Evolutionary conservation across 352 stramenopile genomes (phyloP), one percentile per base, ranked within the genome.

Genomic region (Saprolegnia parasitica): DNA sequence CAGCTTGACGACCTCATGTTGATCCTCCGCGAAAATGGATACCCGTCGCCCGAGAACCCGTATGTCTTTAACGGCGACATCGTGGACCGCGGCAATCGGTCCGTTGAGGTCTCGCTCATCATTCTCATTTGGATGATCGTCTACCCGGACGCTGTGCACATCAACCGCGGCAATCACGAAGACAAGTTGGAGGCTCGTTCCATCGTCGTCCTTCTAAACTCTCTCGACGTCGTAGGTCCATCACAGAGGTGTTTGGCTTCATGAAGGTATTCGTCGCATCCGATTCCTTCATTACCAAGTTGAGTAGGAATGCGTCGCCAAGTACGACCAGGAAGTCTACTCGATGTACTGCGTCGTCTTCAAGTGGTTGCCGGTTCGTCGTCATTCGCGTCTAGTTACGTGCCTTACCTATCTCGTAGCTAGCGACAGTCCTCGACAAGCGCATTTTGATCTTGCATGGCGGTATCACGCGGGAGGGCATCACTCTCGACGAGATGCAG

Each of bases 61-160:
- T 96, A 96, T 73, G 23, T 96, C 46, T 95, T 96, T 61, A 96
- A 94, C 57, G 87, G 87, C 39, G 87, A 96, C 71, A 81, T 96
- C 71, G 86, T 96, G 10, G 87, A 94, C 61, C 81, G 87, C 16
- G 87, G 86, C 35, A 81, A 90, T 66, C 83, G 85, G 21, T 80
- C 78, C 35, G 78, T 93, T n/a, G 87, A 95, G 65, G 88, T 95
- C 71, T 68, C 80, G 13, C 72, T 90, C 35, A 85, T 94, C 72
- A 83, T 95, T 67, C 90, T 93, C 67, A 68, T 89, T 9, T 93
- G 93, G 67, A 90, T 88, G 63, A 71, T 94, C 52, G 72, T 95
- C 39, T 91, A 90, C 63, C 85, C 87, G 32, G 61, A 79, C 9
- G 76, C 87, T 58, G 86, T 95, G 26, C 72, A 87, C 55, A 70